These are phyloP conservation scores for Eleusine indica DNA, from an alignment of 176 grass and related monocot genomes.

Conservation along the genomic window DNA sequence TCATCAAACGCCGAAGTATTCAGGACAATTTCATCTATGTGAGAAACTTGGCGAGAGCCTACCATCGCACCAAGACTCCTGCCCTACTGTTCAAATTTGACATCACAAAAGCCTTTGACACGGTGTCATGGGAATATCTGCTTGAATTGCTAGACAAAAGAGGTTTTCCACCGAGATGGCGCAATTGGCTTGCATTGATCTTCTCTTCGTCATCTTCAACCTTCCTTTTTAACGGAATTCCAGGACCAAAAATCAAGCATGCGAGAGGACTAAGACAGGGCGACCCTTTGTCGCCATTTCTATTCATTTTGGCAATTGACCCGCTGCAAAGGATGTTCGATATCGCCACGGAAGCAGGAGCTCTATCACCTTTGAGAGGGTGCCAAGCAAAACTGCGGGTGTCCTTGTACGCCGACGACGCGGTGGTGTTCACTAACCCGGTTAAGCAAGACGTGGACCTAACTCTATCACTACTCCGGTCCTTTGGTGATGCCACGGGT, in stretches of 20 bases:
- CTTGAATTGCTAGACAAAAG: neutral
- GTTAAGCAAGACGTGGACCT: too few species aligned
- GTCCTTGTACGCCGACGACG: neutral
- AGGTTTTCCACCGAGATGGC: neutral
- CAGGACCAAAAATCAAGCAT: neutral
- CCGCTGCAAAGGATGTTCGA: neutral
- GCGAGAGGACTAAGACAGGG: neutral
- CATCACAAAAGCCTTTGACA: too few species aligned
- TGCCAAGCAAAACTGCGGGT: too few species aligned
- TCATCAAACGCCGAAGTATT: too few species aligned
- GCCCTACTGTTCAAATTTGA: too few species aligned
- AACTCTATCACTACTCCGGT: too few species aligned
- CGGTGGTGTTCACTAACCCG: neutral
- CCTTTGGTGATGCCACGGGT: too few species aligned
- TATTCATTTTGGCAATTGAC: neutral
- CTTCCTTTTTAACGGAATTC: neutral
- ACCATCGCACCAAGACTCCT: too few species aligned
- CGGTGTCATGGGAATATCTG: neutral
- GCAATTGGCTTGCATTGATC: neutral
- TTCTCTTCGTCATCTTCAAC: neutral
- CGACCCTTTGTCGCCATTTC: neutral
- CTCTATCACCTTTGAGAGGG: too few species aligned
- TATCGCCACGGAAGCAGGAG: too few species aligned
- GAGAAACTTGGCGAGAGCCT: too few species aligned
- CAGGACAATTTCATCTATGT: too few species aligned